A percentile compares a stretch with the other conserved stretches of the same genome.
These are phyloP conservation scores for Thielaviopsis populi DNA, from an alignment of 2,329 filamentous ascomycete genomes.

Conservation along the genomic window DNA sequence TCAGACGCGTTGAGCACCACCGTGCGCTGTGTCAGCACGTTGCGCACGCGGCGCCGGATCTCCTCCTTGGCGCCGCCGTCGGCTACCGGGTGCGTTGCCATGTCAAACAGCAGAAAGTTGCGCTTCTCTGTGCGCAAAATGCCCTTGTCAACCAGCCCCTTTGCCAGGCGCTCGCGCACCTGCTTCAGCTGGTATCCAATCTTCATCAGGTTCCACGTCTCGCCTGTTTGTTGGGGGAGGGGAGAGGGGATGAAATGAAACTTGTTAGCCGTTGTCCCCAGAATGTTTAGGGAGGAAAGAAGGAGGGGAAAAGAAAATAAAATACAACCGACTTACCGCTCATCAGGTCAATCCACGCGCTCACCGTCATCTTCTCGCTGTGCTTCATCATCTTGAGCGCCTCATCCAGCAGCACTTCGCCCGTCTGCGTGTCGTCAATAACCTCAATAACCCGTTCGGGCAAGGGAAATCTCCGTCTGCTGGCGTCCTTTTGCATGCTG, in stretches of 20 bases:
- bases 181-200: constrained; percentile 99
- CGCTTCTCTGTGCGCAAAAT: constrained; percentile 97
- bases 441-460: constrained; percentile 93
- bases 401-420: constrained; percentile 93
- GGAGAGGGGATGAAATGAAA: too few relatives aligned
- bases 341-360: constrained; percentile 97
- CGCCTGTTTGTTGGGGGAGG: constrained; percentile 41
- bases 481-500: constrained; percentile 95
- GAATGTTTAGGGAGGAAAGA: not conserved
- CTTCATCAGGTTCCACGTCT: constrained; percentile 99
- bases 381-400: constrained; percentile 99
- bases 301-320: not conserved
- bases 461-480: constrained; percentile 78
- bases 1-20: constrained; percentile 75
- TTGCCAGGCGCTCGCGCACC: constrained; percentile 91
- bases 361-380: constrained; percentile 99
- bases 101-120: constrained; percentile 98
- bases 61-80: constrained; percentile 96
- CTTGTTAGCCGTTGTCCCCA: too few relatives aligned
- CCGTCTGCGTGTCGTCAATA: constrained; percentile 87
- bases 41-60: constrained; percentile 81
- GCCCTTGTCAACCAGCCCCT: constrained; percentile 95
- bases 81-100: constrained; percentile 95
- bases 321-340: constrained; percentile 50
- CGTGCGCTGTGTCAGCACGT: constrained; percentile 82